Conservation (phyloP, 495 filamentous ascomycete genomes). For the Hyaloscypha bicolor region DNA sequence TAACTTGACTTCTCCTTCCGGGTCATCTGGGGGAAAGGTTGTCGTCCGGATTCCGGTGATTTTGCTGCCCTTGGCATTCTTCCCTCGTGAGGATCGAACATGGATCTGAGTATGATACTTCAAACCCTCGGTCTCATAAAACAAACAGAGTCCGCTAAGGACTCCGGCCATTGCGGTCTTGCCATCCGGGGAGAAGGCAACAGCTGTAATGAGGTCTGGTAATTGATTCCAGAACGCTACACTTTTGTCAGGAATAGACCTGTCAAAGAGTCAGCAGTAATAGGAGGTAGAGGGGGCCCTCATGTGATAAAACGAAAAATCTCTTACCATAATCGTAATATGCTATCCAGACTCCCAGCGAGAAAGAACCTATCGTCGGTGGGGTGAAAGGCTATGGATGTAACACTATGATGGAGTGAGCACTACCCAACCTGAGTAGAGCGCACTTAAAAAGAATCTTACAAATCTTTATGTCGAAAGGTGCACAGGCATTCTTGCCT, state of each 20-base stretch:
- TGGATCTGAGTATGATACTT: conserved; percentile 84
- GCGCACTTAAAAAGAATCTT: not conserved
- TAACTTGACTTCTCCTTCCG: conserved; percentile 77
- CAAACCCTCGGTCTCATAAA: conserved; percentile 94
- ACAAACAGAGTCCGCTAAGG: conserved; percentile 81
- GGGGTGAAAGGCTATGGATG: conserved; percentile 92
- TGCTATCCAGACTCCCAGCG: conserved; percentile 91
- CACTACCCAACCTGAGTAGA: not conserved
- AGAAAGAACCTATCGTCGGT: conserved; percentile 96
- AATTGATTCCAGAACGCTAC: conserved; percentile 85
- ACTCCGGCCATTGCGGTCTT: conserved; percentile 88
- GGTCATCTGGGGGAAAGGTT: conserved; percentile 57
- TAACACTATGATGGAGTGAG: conserved; percentile 52
- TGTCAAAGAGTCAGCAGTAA: not conserved
- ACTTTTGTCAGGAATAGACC: conserved; percentile 90
- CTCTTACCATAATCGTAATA: conserved; percentile 74
- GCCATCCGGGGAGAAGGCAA: conserved; percentile 92
- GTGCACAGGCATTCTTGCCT: conserved; percentile 86
- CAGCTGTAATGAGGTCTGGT: conserved; percentile 85
- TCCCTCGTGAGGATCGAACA: conserved; percentile 84
- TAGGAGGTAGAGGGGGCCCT: not conserved
- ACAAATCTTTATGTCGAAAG: conserved; percentile 94
- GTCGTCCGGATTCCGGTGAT: conserved; percentile 93
- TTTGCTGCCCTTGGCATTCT: conserved; percentile 95
- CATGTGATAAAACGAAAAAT: not conserved